Percentiles rank a stretch among this genome's conserved stretches.
Conservation (phyloP, 2,329 filamentous ascomycete genomes). For the Phaeoacremonium minimum region DNA sequence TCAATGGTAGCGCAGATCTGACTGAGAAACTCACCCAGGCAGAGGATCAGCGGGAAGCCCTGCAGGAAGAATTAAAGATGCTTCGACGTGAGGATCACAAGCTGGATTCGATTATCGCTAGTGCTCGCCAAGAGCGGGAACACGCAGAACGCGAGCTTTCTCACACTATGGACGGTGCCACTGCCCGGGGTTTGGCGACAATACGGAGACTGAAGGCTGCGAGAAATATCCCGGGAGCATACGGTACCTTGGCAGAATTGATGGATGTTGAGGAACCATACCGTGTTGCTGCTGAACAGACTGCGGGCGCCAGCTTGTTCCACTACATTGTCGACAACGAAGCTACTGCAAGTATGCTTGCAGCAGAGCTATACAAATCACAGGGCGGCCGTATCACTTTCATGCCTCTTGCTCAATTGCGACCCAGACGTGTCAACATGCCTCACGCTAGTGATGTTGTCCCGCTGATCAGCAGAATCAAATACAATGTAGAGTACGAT, state of each 20-base stretch:
- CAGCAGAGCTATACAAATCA: slow-evolving; percentile 74
- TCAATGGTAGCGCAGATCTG: slow-evolving; percentile 67
- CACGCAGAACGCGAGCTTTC: slow-evolving; percentile 73
- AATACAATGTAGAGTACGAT: slow-evolving; percentile 72
- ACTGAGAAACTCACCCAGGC: slow-evolving; percentile 71
- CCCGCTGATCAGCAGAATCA: slow-evolving; percentile 79
- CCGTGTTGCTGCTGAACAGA: slow-evolving; percentile 85
- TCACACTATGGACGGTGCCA: slow-evolving; percentile 85
- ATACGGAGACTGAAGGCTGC: slow-evolving; percentile 80
- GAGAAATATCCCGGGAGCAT: slow-evolving; percentile 76
- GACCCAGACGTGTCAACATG: slow-evolving; percentile 66
- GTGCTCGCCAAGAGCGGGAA: slow-evolving; percentile 71
- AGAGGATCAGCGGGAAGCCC: slow-evolving; percentile 71
- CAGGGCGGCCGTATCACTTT: slow-evolving; percentile 87
- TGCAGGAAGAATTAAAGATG: slow-evolving; percentile 82
- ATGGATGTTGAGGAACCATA: slow-evolving; percentile 82
- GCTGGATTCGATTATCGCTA: slow-evolving; percentile 71
- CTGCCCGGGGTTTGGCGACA: slow-evolving; percentile 79
- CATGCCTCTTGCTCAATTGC: slow-evolving; percentile 83
- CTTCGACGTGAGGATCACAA: slow-evolving; percentile 88
- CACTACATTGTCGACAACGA: slow-evolving; percentile 95
- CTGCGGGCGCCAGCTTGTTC: slow-evolving; percentile 87
- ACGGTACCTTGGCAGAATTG: slow-evolving; percentile 91
- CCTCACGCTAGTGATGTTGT: slow-evolving; percentile 85
- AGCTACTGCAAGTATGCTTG: slow-evolving; percentile 75